Percentiles rank a stretch among this genome's conserved stretches.
These are phyloP conservation scores for Vachellia collinsii DNA, from an alignment of 306 rosid species.

Conservation along the genomic window DNA sequence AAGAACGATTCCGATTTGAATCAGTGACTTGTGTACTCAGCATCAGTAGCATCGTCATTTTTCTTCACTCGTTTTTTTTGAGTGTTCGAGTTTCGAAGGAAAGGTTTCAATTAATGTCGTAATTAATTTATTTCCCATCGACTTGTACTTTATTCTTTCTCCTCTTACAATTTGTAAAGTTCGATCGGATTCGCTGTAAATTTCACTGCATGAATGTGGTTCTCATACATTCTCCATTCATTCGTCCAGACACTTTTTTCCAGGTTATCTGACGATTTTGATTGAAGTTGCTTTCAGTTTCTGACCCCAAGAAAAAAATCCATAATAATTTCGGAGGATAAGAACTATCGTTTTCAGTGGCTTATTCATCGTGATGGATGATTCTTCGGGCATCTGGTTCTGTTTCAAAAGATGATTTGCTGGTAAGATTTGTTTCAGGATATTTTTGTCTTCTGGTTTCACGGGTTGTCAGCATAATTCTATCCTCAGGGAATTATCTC, in stretches of 20 bases:
- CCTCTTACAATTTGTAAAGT: conserved; percentile 2
- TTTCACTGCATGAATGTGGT: conserved; percentile 5
- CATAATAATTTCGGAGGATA: conserved; percentile 4
- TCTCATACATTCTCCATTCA: not conserved
- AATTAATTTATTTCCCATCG: not conserved
- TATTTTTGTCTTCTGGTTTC: conserved; percentile 23
- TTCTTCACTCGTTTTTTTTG: not conserved
- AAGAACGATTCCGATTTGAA: conserved; percentile 5
- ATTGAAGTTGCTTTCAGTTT: conserved; percentile 7
- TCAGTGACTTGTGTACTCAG: conserved; percentile 12
- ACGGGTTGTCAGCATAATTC: not conserved
- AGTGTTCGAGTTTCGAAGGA: not conserved
- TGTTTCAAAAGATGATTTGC: conserved; percentile 19
- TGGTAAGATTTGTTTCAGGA: conserved; percentile 15
- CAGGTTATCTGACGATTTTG: conserved; percentile 25
- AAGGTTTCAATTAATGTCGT: not conserved
- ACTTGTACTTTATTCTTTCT: not conserved
- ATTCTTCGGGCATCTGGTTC: conserved; percentile 36
- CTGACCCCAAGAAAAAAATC: not conserved
- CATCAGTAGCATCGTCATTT: not conserved
- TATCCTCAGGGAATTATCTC: not conserved
- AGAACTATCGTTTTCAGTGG: not conserved
- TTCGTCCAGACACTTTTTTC: conserved; percentile 14
- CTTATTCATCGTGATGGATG: conserved; percentile 32
- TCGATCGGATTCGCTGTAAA: not conserved